These are phyloP conservation scores for Leccinum ochraceum DNA, from an alignment of 768 basidiomycete species.

Conservation along the genomic window DNA sequence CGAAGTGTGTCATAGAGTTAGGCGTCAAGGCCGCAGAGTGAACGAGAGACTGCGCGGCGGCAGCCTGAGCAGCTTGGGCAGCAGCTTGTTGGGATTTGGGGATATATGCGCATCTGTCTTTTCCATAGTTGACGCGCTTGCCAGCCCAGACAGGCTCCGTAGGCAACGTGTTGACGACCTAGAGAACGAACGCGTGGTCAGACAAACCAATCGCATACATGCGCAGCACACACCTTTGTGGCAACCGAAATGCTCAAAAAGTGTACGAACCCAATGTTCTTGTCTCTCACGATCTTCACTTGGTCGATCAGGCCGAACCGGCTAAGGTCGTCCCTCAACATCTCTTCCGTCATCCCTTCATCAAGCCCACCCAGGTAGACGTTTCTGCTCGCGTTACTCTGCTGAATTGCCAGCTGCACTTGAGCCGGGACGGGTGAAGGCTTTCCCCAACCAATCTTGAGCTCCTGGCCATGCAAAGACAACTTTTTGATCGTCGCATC, in stretches of 20 bases:
- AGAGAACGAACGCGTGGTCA: slow-evolving; percentile 2
- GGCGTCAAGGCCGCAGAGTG: slow-evolving; percentile 47
- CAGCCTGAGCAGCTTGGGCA: slow-evolving; percentile 82
- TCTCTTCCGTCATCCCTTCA: slow-evolving; percentile 87
- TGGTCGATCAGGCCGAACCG: slow-evolving; percentile 97
- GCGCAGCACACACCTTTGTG: slow-evolving; percentile 69
- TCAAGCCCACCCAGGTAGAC: slow-evolving; percentile 96
- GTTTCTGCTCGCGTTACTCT: slow-evolving; percentile 92
- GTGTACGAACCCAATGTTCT: slow-evolving; percentile 99
- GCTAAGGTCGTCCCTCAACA: slow-evolving; percentile 86
- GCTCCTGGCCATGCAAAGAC: slow-evolving; percentile 89
- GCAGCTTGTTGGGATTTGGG: slow-evolving; percentile 94
- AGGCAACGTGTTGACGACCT: slow-evolving; percentile 94
- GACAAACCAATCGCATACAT: slow-evolving; percentile 2
- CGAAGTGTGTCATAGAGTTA: slow-evolving; percentile 32
- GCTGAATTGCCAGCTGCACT: slow-evolving; percentile 84
- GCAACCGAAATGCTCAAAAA: slow-evolving; percentile 95
- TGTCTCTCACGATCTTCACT: slow-evolving; percentile 98
- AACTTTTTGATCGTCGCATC: slow-evolving; percentile 96
- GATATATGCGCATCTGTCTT: slow-evolving; percentile 97
- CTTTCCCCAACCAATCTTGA: slow-evolving; percentile 99
- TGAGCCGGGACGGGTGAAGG: slow-evolving; percentile 84
- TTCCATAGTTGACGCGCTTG: slow-evolving; percentile 97
- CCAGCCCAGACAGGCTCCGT: slow-evolving; percentile 93
- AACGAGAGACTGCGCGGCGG: slow-evolving; percentile 73